Evolutionary conservation across 2,329 filamentous ascomycete genomes (phyloP).

Genomic region (Pseudocercospora fuligena): DNA sequence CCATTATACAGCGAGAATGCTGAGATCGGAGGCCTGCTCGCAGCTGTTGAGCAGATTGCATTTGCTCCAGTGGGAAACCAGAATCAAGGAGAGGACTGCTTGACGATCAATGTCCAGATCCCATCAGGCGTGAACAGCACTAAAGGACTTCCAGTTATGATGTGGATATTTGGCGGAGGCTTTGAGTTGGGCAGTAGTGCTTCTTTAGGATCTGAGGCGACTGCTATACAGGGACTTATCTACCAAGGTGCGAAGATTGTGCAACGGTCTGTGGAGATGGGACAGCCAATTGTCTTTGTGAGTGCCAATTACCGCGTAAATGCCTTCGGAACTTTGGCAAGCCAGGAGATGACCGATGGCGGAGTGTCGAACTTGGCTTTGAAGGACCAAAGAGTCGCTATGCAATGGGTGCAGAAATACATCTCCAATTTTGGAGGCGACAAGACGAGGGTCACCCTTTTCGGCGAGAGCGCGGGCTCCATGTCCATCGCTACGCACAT

Average conservation of each 20-base stretch:
- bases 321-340: slow-evolving; percentile 70
- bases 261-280: slow-evolving; percentile 20
- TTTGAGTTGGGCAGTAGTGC: slow-evolving; percentile 43
- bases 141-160: slow-evolving; percentile 46
- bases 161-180: slow-evolving; percentile 52
- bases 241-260: slow-evolving; percentile 35
- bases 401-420: slow-evolving; percentile 53
- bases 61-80: slow-evolving; percentile 14
- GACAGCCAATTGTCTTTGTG: slow-evolving; percentile 28
- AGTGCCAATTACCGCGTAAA: slow-evolving; percentile 62
- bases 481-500: slow-evolving; percentile 70
- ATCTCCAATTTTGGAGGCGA: slow-evolving; percentile 46
- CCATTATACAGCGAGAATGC: slow-evolving; percentile 4
- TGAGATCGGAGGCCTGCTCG: slow-evolving; percentile 15
- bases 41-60: slow-evolving; percentile 15
- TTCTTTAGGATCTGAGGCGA: slow-evolving; percentile 6
- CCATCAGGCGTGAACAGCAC: slow-evolving; percentile 13
- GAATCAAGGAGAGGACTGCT: slow-evolving; percentile 14
- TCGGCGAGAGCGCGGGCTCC: slow-evolving; percentile 38
- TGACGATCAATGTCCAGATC: slow-evolving; percentile 19
- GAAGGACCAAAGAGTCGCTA: slow-evolving; percentile 45
- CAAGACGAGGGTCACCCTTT: slow-evolving; percentile 31
- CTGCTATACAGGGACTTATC: slow-evolving; percentile 13
- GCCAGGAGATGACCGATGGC: slow-evolving; percentile 55
- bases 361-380: slow-evolving; percentile 55